Conservation (phyloP, 2,329 filamentous ascomycete species). For the Pseudocercospora fijiensis region DNA sequence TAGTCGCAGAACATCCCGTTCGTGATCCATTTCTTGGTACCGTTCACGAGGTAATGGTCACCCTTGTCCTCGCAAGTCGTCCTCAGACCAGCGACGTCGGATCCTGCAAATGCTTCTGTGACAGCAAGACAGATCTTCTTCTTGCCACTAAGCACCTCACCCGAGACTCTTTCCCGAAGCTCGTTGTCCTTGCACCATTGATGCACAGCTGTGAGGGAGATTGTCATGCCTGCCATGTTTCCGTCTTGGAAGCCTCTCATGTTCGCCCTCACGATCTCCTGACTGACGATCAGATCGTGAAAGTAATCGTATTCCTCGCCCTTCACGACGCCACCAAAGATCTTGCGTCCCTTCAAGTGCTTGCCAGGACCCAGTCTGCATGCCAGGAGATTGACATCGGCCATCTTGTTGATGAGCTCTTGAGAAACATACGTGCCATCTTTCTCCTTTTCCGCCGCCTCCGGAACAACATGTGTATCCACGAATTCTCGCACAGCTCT, state of each 20-base stretch:
- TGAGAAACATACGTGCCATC: conserved; percentile 68
- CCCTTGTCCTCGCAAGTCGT: conserved; percentile 75
- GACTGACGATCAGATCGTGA: conserved; percentile 73
- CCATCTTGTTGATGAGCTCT: conserved; percentile 75
- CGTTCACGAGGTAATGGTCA: conserved; percentile 68
- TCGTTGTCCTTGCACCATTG: conserved; percentile 71
- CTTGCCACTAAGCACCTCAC: conserved; percentile 72
- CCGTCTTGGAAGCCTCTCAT: conserved; percentile 84
- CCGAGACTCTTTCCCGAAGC: conserved; percentile 65
- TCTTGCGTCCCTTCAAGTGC: conserved; percentile 69
- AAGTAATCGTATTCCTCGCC: conserved; percentile 85
- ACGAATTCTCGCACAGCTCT: conserved; percentile 70
- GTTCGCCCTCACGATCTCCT: conserved; percentile 70
- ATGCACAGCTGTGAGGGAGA: conserved; percentile 74
- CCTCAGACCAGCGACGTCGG: conserved; percentile 74
- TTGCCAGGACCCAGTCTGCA: conserved; percentile 83
- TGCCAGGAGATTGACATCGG: conserved; percentile 69
- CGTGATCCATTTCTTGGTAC: conserved; percentile 83
- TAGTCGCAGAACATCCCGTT: conserved; percentile 80
- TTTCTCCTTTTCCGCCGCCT: conserved; percentile 73
- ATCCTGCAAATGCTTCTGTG: conserved; percentile 83
- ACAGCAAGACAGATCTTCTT: conserved; percentile 89
- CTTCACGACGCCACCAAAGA: conserved; percentile 68
- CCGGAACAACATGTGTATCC: conserved; percentile 68
- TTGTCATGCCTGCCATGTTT: conserved; percentile 83